A percentile compares a stretch with the other conserved stretches of the same genome.
phyloP scores from a whole-genome alignment of 164 flowering plant species.

The Magnolia changhungtana region DNA sequence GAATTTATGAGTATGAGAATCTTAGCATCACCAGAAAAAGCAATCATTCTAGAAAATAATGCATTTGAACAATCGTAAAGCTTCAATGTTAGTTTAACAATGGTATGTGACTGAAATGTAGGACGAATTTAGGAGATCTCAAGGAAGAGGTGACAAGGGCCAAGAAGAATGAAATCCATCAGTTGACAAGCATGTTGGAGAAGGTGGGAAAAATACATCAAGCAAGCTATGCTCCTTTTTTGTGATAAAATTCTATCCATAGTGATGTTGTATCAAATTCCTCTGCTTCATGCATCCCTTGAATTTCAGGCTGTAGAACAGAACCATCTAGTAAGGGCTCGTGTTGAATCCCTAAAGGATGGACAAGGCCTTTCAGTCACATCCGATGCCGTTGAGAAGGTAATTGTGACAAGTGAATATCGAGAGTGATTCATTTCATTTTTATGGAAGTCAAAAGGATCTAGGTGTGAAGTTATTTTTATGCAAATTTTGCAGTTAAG shows the following conservation, averaged over 20 bases:
- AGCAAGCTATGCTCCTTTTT: background rate
- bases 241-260: background rate
- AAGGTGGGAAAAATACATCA: constrained; percentile 25
- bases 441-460: background rate
- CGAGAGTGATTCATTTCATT: background rate
- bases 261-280: background rate
- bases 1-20: too few species aligned
- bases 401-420: constrained; percentile 10
- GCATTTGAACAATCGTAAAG: background rate
- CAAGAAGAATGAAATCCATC: constrained; percentile 49
- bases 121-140: constrained; percentile 47
- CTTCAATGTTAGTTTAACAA: constrained; percentile 4
- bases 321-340: constrained; percentile 30
- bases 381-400: constrained; percentile 35
- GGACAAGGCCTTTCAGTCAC: constrained; percentile 24
- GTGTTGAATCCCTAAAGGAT: constrained; percentile 34
- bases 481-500: constrained; percentile 32
- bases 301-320: constrained; percentile 43
- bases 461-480: background rate
- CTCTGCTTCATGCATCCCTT: background rate
- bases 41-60: background rate
- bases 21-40: too few species aligned
- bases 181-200: constrained; percentile 37
- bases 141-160: constrained; percentile 25
- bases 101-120: constrained; percentile 25